These are phyloP conservation scores for Acorus gramineus DNA, from an alignment of 106 monocot species.

Conservation along the genomic window DNA sequence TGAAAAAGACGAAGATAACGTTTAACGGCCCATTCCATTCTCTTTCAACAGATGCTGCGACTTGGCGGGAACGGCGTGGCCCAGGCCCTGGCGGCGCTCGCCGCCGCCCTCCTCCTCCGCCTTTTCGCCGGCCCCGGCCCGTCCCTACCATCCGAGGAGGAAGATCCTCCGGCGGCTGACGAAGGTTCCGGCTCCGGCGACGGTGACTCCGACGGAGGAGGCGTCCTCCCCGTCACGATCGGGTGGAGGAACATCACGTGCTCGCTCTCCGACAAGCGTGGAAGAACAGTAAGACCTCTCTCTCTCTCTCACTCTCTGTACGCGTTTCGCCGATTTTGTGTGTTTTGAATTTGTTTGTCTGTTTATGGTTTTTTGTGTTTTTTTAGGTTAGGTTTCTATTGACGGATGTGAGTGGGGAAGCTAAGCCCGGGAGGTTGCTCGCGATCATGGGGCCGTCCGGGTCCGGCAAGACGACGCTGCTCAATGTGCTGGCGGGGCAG, in stretches of 20 bases:
- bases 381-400: slow-evolving; percentile 70
- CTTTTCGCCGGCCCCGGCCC: slow-evolving; percentile 33
- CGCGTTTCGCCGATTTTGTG: neutral
- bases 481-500: slow-evolving; percentile 96
- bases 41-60: slow-evolving; percentile 4
- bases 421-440: slow-evolving; percentile 80
- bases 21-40: no score
- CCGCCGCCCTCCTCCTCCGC: slow-evolving; percentile 52
- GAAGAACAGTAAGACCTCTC: slow-evolving; percentile 28
- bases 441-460: slow-evolving; percentile 98
- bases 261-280: slow-evolving; percentile 54
- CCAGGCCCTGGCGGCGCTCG: slow-evolving; percentile 43
- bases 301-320: neutral
- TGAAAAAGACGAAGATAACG: no score
- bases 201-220: neutral
- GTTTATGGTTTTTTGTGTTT: neutral
- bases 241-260: slow-evolving; percentile 60
- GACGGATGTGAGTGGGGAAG: slow-evolving; percentile 78
- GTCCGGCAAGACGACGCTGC: slow-evolving; percentile 94
- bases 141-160: slow-evolving; percentile 25
- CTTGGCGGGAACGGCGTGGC: slow-evolving; percentile 35
- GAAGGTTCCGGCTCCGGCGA: neutral
- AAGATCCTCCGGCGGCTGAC: neutral
- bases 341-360: neutral
- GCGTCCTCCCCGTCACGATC: slow-evolving; percentile 45